A percentile compares a stretch with the other conserved stretches of the same genome.
These are phyloP conservation scores for Calonectria pteridis DNA, from an alignment of 2,329 filamentous ascomycete species.

Conservation along the genomic window DNA sequence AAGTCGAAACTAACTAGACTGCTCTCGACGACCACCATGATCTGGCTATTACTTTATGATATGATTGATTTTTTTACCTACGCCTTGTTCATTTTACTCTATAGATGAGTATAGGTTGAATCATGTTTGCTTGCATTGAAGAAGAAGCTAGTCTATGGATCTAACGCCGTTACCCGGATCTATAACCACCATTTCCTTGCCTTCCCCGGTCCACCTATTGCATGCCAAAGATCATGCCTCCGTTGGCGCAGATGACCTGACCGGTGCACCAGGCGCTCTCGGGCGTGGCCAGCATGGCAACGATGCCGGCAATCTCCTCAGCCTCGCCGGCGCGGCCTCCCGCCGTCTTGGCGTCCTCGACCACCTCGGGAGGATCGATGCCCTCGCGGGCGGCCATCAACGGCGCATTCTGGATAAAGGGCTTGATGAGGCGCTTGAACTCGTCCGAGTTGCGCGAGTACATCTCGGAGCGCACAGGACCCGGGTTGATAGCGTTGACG, in stretches of 20 bases:
- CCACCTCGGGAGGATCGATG: conserved; percentile 40
- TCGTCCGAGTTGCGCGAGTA: conserved; percentile 52
- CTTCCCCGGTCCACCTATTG: conserved; percentile 32
- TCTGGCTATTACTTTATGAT: background rate
- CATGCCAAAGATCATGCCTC: conserved; percentile 46
- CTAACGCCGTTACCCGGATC: conserved; percentile 29
- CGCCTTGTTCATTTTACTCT: background rate
- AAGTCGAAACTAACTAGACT: background rate
- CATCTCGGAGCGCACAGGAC: conserved; percentile 64
- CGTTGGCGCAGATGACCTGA: conserved; percentile 46
- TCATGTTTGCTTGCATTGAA: conserved; percentile 8
- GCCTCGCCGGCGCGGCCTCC: conserved; percentile 44
- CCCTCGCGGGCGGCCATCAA: conserved; percentile 42
- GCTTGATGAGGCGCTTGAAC: conserved; percentile 45
- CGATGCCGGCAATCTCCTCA: conserved; percentile 41
- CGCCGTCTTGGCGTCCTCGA: conserved; percentile 44
- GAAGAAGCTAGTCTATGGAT: conserved; percentile 31
- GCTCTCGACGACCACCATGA: background rate
- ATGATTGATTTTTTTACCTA: background rate
- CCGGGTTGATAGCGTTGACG: conserved; percentile 67
- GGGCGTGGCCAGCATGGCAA: conserved; percentile 42
- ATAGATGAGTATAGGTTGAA: background rate
- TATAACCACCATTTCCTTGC: background rate
- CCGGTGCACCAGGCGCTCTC: conserved; percentile 46
- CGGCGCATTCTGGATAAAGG: conserved; percentile 45